Evolutionary conservation across 2,329 filamentous ascomycete species (phyloP), one percentile per base, ranked within the genome.

Genomic region (Fusarium decemcellulare): DNA sequence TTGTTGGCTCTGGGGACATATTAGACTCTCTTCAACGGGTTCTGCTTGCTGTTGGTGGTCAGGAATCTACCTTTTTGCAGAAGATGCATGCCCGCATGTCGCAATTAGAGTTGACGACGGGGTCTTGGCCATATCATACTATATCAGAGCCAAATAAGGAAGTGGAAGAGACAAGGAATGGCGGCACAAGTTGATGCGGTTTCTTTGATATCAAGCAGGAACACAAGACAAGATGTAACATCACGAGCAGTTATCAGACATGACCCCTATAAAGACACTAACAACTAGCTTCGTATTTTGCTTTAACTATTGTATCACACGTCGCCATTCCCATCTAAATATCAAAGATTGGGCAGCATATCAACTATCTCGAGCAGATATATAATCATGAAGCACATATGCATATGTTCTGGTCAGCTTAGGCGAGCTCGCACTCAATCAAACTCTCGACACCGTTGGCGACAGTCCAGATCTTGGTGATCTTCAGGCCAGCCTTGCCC

Each of bases 371-470:
- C 32, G 36, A 37, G 37, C 32, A 51, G 47, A 18, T 34, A 29
- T 36, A 23, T 16, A 36, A 34, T 39, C 47, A 29, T 51, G 39
- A 51, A 8, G n/a, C 46, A 14, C 36, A 51, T 34, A 34, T 34
- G 12, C 8, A 9, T 12, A 34, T 9, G 32, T 9, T 34, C 32
- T 9, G 32, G 32, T 15, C 12, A 51, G 18, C 37, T 67, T 14
- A 67, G 32, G 36, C 40, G 27, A 79, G 57, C 57, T 81, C 79
- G 42, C 76, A 77, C 65, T 82, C 80, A 27, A 82, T 80, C 53
- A 82, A 44, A 42, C 78, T 82, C 70, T 82, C 79, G 2, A 80
- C 76, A 2, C 76, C 79, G 30, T 78, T 74, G 0, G 68, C 76
- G 0, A 63, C 72, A 3, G 65, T 74, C 70, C 76, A 82, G 37